Evolutionary conservation across 768 basidiomycete genomes (phyloP).

Genomic region (Gloeopeniophorella convolvens): DNA sequence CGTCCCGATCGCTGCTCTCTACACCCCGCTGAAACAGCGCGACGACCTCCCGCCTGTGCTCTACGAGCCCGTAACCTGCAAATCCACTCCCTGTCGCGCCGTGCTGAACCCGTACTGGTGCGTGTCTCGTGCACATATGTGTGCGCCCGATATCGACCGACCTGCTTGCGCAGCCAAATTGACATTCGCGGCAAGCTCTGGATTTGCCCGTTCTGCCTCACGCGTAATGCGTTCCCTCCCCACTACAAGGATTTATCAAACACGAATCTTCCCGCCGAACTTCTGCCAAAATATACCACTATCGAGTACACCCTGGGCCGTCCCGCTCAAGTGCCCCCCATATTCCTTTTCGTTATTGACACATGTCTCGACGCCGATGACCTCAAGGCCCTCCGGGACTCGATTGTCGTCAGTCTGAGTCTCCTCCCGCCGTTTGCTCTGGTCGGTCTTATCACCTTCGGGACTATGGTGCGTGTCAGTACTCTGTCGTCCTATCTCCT

Average conservation of each 20-base stretch:
- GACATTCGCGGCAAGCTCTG: constrained; percentile 98
- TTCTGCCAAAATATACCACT: constrained; percentile 96
- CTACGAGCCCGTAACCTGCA: constrained; percentile 98
- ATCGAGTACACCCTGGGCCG: constrained; percentile 98
- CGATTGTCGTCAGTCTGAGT: constrained; percentile 89
- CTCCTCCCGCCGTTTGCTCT: constrained; percentile 91
- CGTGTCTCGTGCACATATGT: constrained; percentile 23
- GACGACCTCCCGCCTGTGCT: constrained; percentile 94
- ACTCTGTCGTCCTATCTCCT: not conserved
- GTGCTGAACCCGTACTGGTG: constrained; percentile 98
- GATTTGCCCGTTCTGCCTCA: constrained; percentile 99
- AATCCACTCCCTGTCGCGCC: constrained; percentile 86
- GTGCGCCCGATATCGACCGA: constrained; percentile 7
- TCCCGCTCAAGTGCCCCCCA: constrained; percentile 85
- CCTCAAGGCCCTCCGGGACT: constrained; percentile 90
- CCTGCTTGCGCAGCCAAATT: constrained; percentile 65
- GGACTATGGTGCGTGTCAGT: constrained; percentile 75
- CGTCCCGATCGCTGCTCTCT: constrained; percentile 96
- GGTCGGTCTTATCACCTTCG: constrained; percentile 92
- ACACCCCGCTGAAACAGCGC: constrained; percentile 89
- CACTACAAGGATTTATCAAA: constrained; percentile 99
- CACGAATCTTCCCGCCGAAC: constrained; percentile 93
- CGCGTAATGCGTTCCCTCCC: constrained; percentile 93
- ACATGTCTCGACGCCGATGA: constrained; percentile 96
- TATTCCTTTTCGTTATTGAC: constrained; percentile 96